phyloP scores from a whole-genome alignment of 129 eudicot genomes.

The Helichrysum umbraculigerum region DNA sequence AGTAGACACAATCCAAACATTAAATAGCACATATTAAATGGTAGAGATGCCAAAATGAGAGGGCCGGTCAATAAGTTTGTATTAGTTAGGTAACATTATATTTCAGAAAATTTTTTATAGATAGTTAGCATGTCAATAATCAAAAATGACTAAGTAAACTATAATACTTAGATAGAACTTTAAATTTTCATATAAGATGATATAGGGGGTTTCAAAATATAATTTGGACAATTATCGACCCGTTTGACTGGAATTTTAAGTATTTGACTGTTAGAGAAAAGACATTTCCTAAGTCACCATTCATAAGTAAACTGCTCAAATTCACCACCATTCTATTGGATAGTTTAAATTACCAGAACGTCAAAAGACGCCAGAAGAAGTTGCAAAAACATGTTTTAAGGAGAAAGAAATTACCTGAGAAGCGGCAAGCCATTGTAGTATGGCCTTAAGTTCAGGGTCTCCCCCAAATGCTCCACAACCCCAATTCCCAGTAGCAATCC shows the following conservation, averaged over 20 bases:
- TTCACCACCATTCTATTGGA: neutral
- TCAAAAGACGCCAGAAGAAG: neutral
- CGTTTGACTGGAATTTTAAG: neutral
- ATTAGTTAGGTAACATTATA: neutral
- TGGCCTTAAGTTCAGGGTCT: constrained; percentile 88
- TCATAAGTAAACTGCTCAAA: neutral
- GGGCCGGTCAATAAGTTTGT: neutral
- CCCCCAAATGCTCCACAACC: constrained; percentile 99
- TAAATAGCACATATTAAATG: constrained; percentile 21
- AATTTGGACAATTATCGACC: neutral
- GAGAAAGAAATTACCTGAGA: constrained; percentile 63
- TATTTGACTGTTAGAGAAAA: neutral
- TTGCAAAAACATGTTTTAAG: neutral
- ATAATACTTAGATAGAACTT: neutral
- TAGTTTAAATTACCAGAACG: neutral
- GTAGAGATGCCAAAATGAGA: neutral
- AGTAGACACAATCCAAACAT: neutral
- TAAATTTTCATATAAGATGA: neutral
- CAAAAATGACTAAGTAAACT: neutral
- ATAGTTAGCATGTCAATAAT: neutral
- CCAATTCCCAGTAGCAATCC: constrained; percentile 94
- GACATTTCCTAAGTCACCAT: neutral
- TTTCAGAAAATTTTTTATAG: neutral
- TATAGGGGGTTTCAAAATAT: neutral
- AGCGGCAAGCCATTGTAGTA: constrained; percentile 96